A percentile compares a stretch with the other conserved stretches of the same genome.
Conservation (phyloP, 1,139 yeast species). For the Blastobotrys capitulatus region DNA sequence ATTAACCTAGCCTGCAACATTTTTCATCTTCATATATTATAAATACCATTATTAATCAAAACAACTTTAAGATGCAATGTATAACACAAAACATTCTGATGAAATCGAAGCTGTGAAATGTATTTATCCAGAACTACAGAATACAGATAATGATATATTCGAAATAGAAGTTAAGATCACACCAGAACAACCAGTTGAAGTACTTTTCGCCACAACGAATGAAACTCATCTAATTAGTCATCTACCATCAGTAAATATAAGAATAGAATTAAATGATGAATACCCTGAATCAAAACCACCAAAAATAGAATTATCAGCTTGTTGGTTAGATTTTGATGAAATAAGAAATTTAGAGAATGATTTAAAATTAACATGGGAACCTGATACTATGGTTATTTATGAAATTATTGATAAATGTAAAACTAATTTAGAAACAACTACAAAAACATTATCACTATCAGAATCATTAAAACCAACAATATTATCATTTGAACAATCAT, state of each 20-base stretch:
- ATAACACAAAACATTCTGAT: conserved; percentile 22
- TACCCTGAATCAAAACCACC: conserved; percentile 25
- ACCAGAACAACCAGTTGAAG: conserved; percentile 17
- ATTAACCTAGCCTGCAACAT: too few species aligned
- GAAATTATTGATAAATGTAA: conserved; percentile 39
- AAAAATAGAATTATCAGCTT: conserved; percentile 20
- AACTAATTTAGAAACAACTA: conserved; percentile 4
- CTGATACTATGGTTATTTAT: conserved; percentile 42
- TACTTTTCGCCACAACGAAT: conserved; percentile 14
- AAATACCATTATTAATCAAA: too few species aligned
- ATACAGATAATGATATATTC: conserved; percentile 16
- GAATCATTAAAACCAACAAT: conserved; percentile 20
- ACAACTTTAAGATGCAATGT: background rate
- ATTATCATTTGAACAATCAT: conserved; percentile 22
- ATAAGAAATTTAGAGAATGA: conserved; percentile 27
- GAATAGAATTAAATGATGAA: conserved; percentile 19
- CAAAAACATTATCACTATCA: background rate
- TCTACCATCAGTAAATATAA: conserved; percentile 23
- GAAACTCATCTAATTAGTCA: conserved; percentile 17
- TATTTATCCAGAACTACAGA: conserved; percentile 45
- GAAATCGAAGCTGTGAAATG: conserved; percentile 46
- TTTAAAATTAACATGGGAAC: conserved; percentile 34
- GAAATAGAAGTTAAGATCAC: conserved; percentile 16
- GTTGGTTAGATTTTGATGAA: conserved; percentile 26
- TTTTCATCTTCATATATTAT: too few species aligned